These are phyloP conservation scores for Xanthoconium separans DNA, from an alignment of 1,284 basidiomycete genomes.

Conservation along the genomic window DNA sequence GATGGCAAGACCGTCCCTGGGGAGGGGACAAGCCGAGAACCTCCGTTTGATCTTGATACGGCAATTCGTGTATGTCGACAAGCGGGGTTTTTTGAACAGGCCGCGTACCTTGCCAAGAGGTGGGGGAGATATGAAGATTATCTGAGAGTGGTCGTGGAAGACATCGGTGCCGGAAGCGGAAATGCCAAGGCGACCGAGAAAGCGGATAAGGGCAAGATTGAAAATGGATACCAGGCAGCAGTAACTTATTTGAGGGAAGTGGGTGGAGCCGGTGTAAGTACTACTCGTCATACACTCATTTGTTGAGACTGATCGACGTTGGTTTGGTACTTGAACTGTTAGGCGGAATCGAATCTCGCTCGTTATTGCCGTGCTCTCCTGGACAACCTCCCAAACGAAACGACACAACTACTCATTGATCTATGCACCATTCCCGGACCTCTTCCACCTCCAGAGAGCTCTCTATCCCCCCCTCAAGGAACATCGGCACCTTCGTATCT, in stretches of 20 bases:
- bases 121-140: constrained; percentile 93
- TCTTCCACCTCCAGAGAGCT: constrained; percentile 30
- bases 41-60: constrained; percentile 96
- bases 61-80: constrained; percentile 96
- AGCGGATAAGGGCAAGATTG: constrained; percentile 21
- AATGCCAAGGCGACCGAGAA: constrained; percentile 11
- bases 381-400: constrained; percentile 79
- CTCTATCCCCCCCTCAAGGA: constrained; percentile 27
- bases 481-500: constrained; percentile 61
- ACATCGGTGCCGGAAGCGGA: constrained; percentile 59
- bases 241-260: constrained; percentile 78
- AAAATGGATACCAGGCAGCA: constrained; percentile 66
- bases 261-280: constrained; percentile 72
- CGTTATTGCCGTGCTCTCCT: constrained; percentile 86
- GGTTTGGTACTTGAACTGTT: neutral
- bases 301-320: neutral
- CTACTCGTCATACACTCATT: constrained; percentile 15
- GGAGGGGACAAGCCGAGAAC: constrained; percentile 51
- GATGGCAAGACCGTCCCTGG: constrained; percentile 34
- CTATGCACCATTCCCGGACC: constrained; percentile 77
- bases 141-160: constrained; percentile 92
- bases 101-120: constrained; percentile 89
- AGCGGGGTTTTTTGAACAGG: constrained; percentile 95
- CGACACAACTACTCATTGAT: constrained; percentile 89
- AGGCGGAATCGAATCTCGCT: constrained; percentile 83